phyloP scores from a whole-genome alignment of 257 asterid species.

The Apocynum venetum region DNA sequence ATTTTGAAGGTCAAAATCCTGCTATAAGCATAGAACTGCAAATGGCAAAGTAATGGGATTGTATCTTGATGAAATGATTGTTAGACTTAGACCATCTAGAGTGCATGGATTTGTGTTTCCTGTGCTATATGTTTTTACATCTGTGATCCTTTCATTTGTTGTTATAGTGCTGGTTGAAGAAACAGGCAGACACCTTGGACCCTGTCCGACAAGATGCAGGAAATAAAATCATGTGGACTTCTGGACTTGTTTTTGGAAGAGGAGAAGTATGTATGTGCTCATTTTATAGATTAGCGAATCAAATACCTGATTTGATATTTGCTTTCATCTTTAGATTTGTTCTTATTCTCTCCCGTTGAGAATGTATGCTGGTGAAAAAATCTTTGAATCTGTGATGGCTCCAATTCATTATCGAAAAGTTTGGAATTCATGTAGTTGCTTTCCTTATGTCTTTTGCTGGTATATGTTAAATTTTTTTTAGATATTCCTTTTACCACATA shows the following conservation, averaged over 20 bases:
- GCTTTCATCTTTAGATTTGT: background rate
- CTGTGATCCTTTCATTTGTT: conserved; percentile 17
- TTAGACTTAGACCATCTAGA: background rate
- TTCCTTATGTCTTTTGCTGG: background rate
- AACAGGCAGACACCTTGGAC: conserved; percentile 66
- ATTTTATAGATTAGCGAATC: background rate
- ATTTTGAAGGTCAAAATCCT: background rate
- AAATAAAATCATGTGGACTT: conserved; percentile 68
- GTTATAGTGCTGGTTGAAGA: conserved; percentile 93
- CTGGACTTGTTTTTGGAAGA: conserved; percentile 74
- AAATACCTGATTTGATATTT: background rate
- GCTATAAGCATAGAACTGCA: background rate
- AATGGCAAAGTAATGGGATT: too few species aligned
- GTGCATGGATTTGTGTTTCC: background rate
- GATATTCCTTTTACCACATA: background rate
- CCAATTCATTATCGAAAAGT: background rate
- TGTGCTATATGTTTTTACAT: conserved; percentile 3
- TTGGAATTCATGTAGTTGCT: background rate
- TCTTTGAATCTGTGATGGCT: background rate
- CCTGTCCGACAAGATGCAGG: conserved; percentile 60
- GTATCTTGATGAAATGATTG: background rate
- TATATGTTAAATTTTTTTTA: background rate
- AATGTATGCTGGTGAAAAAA: background rate
- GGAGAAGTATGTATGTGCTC: conserved; percentile 59
- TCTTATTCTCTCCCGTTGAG: background rate